phyloP scores from a whole-genome alignment of 805 yeast species.

The Pichia thaimueangensis region DNA sequence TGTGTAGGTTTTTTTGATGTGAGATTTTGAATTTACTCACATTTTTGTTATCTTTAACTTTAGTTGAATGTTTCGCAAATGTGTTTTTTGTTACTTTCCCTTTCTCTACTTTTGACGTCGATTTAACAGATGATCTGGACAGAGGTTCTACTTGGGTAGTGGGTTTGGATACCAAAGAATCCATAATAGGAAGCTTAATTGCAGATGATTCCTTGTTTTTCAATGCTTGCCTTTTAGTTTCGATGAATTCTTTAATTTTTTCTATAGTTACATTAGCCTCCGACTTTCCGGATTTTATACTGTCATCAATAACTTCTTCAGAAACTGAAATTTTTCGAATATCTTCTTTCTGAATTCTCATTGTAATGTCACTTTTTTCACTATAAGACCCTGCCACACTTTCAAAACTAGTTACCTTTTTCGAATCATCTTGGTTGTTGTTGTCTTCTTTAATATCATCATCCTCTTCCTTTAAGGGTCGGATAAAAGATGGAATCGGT shows the following conservation, averaged over 20 bases:
- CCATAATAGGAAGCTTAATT: neutral
- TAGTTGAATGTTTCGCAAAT: too few species aligned
- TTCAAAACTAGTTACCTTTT: slow-evolving; percentile 7
- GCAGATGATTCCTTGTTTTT: neutral
- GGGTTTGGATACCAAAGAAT: too few species aligned
- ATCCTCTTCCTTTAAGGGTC: neutral
- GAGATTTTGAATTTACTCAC: neutral
- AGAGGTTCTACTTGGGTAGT: too few species aligned
- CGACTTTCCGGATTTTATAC: neutral
- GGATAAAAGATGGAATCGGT: too few species aligned
- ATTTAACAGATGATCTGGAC: neutral
- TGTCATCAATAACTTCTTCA: neutral
- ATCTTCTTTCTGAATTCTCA: too few species aligned
- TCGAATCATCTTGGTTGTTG: neutral
- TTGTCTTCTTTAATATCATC: neutral
- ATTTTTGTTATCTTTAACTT: neutral
- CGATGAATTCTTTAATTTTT: slow-evolving; percentile 21
- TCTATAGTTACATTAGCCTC: slow-evolving; percentile 20
- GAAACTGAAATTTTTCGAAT: too few species aligned
- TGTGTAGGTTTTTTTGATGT: slow-evolving; percentile 1
- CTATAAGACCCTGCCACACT: too few species aligned
- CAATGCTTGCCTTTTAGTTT: slow-evolving; percentile 8
- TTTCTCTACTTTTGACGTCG: neutral
- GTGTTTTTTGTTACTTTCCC: neutral
- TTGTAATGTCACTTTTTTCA: too few species aligned